Base-by-base conservation (phyloP, 305 asterid species). In the Solanum hybrid region DNA sequence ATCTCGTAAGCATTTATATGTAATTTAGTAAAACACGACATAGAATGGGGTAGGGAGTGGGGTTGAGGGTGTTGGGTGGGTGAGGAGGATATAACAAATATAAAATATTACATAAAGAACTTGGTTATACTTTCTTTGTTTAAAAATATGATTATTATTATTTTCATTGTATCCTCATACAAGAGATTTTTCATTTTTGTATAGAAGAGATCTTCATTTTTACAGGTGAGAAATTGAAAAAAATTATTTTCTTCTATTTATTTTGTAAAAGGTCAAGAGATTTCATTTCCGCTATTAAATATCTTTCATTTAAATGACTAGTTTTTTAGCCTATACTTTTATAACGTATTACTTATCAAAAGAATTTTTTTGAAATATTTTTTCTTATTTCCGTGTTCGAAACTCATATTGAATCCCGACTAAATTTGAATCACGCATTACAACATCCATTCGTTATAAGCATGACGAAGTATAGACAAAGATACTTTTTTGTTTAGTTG, bases 181-280 rank as follows among this genome's bases (percentile, higher is more conserved):
- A 8, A 24, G 76, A 10, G 76, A 11, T 11, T 69, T 69, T 69
- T 69, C 8, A 24, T 24, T 11, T 11, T 69, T 10, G 5, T 0
- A 2, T 11, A 5, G 13, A 69, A 24, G 2, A 69, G 7, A 24
- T 24, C 7, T 69, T 24, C 0, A 11, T 24, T 69, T 69, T 24
- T 11, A 11, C 18, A 10, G 0, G 0, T 4, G 29, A 0, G 1
- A 67, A n/a, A 4, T n/a, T n/a, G 0, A 0, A 5, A 1, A 1
- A 2, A n/a, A n/a, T n/a, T n/a, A n/a, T 5, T 67, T 10, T n/a
- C 1, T 67, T 67, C 14, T 67, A 67, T n/a, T n/a, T n/a, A n/a
- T 67, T 67, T 67, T 67, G 8, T 67, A 67, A 24, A 7, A 69
- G 31, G 31, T 11, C 2, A 69, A 69, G 0, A 69, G 6, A 69